These are phyloP conservation scores for Heritiera fomes DNA, from an alignment of 345 rosid species.

Conservation along the genomic window DNA sequence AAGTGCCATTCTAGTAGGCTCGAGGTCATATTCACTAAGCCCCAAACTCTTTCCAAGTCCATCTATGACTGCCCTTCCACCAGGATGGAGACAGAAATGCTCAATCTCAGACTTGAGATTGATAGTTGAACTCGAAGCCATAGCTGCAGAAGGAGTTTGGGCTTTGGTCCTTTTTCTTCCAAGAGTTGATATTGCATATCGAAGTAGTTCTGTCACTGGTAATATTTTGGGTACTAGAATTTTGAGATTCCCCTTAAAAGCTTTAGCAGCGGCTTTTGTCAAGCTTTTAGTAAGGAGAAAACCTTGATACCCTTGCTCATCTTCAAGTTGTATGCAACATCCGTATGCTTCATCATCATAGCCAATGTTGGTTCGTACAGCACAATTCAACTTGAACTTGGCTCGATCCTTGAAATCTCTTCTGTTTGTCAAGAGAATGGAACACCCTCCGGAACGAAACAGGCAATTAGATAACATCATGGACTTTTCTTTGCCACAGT, in stretches of 20 bases:
- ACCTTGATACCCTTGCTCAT: slow-evolving; percentile 50
- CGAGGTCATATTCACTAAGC: slow-evolving; percentile 21
- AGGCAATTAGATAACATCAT: slow-evolving; percentile 72
- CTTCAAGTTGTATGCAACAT: slow-evolving; percentile 67
- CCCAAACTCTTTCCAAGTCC: slow-evolving; percentile 41
- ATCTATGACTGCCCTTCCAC: slow-evolving; percentile 81
- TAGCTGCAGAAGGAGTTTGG: slow-evolving; percentile 18
- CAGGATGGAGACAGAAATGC: slow-evolving; percentile 80
- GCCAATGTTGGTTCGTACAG: slow-evolving; percentile 57
- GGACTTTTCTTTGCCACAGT: slow-evolving; percentile 17
- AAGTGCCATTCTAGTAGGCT: no score
- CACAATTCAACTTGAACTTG: slow-evolving; percentile 43
- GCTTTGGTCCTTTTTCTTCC: slow-evolving; percentile 5
- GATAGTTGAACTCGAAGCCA: slow-evolving; percentile 30
- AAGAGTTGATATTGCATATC: slow-evolving; percentile 25
- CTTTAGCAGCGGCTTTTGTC: slow-evolving; percentile 26
- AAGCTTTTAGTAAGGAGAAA: slow-evolving; percentile 49
- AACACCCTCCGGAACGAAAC: slow-evolving; percentile 73
- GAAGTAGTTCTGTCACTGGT: slow-evolving; percentile 43
- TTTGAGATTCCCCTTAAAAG: slow-evolving; percentile 39
- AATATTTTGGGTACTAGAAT: slow-evolving; percentile 56
- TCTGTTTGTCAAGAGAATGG: slow-evolving; percentile 61
- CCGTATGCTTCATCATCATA: slow-evolving; percentile 51
- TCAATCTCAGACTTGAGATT: slow-evolving; percentile 66
- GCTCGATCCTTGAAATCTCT: slow-evolving; percentile 38